Evolutionary conservation across 768 basidiomycete genomes (phyloP).

Genomic region (Hirschioporus abietinus): DNA sequence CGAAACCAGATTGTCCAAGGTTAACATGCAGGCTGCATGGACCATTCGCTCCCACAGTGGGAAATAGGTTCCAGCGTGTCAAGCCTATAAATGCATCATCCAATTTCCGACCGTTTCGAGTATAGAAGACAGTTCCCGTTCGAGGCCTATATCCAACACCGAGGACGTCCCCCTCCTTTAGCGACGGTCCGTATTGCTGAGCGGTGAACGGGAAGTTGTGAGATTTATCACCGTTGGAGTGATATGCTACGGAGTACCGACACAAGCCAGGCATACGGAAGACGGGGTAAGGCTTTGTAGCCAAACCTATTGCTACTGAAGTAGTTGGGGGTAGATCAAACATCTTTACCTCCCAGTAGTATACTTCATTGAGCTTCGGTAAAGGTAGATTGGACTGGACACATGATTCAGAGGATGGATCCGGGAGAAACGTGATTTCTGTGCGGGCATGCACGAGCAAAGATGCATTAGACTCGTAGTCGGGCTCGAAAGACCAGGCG

Average conservation of each 20-base stretch:
- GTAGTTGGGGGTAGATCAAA: constrained; percentile 90
- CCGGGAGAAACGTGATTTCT: constrained; percentile 96
- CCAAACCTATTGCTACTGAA: constrained; percentile 86
- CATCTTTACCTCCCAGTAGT: constrained; percentile 99
- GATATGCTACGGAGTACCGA: constrained; percentile 89
- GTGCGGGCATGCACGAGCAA: constrained; percentile 93
- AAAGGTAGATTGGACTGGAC: constrained; percentile 97
- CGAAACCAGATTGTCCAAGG: constrained; percentile 95
- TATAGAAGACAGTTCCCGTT: constrained; percentile 98
- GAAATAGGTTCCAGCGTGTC: constrained; percentile 90
- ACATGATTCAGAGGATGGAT: constrained; percentile 88
- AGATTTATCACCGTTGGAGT: constrained; percentile 94
- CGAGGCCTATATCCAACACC: constrained; percentile 95
- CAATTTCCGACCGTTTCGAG: constrained; percentile 93
- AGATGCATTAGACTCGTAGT: constrained; percentile 91
- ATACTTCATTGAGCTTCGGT: constrained; percentile 97
- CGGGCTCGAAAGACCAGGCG: constrained; percentile 99
- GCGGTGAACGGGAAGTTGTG: constrained; percentile 95
- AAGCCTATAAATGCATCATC: constrained; percentile 95
- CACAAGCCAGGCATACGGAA: constrained; percentile 88
- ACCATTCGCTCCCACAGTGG: constrained; percentile 93
- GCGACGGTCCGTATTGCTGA: constrained; percentile 69
- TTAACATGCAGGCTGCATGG: constrained; percentile 97
- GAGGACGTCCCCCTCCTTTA: constrained; percentile 93
- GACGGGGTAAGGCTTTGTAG: constrained; percentile 94